A percentile compares a stretch with the other conserved stretches of the same genome.
These are phyloP conservation scores for Metschnikowia kunwiensis DNA, from an alignment of 805 yeast species.

Conservation along the genomic window DNA sequence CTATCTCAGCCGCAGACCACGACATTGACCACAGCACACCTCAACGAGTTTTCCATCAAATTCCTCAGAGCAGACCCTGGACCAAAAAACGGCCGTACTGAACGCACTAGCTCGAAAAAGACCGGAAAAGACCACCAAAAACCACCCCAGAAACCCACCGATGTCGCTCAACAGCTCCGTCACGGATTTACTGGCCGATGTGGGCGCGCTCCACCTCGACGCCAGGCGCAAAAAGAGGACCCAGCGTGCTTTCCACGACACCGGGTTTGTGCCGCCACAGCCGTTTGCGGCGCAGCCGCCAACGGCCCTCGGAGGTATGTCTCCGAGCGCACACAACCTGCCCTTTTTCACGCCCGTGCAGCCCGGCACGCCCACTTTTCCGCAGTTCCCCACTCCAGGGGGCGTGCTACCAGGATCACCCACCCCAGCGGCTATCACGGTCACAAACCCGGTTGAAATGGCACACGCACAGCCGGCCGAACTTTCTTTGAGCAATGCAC, in stretches of 20 bases:
- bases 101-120: too few species aligned
- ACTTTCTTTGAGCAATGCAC: constrained; percentile 13
- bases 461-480: constrained; percentile 10
- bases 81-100: too few species aligned
- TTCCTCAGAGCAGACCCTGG: too few species aligned
- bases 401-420: constrained; percentile 1
- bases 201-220: constrained; percentile 12
- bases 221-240: constrained; percentile 15
- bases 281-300: constrained; percentile 3
- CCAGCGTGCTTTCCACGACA: constrained; percentile 18
- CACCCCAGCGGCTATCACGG: neutral
- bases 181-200: constrained; percentile 14
- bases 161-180: constrained; percentile 9
- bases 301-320: neutral
- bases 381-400: constrained; percentile 1
- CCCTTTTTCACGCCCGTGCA: constrained; percentile 8
- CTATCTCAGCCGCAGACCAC: too few species aligned
- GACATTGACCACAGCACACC: too few species aligned
- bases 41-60: too few species aligned
- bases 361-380: constrained; percentile 4
- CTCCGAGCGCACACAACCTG: constrained; percentile 1
- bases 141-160: neutral
- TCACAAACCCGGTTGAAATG: constrained; percentile 12
- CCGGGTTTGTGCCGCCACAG: constrained; percentile 6
- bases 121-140: too few species aligned